Evolutionary conservation across 2,329 filamentous ascomycete genomes (phyloP).

Genomic region (Venturia asperata): DNA sequence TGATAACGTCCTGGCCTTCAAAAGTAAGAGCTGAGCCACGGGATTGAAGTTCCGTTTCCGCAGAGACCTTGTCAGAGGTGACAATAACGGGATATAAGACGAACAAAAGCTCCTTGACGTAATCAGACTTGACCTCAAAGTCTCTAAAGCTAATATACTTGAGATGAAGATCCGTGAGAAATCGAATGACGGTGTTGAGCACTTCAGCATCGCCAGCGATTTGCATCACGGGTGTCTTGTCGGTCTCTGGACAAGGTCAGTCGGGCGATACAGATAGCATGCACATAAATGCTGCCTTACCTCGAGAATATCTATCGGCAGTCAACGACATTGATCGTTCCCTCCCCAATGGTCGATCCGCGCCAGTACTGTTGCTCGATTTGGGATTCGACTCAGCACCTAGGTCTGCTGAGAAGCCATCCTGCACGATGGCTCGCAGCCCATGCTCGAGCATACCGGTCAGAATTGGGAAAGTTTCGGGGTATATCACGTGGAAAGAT

Average conservation of each 20-base stretch:
- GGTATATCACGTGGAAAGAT: conserved; percentile 60
- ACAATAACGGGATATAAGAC: conserved; percentile 84
- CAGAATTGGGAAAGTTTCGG: conserved; percentile 73
- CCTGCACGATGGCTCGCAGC: conserved; percentile 59
- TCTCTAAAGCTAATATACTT: conserved; percentile 73
- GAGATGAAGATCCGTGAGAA: conserved; percentile 70
- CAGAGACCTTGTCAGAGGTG: conserved; percentile 72
- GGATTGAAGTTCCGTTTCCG: conserved; percentile 81
- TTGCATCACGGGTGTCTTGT: conserved; percentile 9
- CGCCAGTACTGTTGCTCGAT: neutral
- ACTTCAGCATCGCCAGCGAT: conserved; percentile 53
- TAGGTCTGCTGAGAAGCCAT: conserved; percentile 2
- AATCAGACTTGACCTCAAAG: conserved; percentile 72
- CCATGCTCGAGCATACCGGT: conserved; percentile 82
- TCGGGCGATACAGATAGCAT: neutral
- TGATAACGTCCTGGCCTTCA: conserved; percentile 76
- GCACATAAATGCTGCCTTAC: conserved; percentile 21
- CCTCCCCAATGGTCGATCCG: conserved; percentile 35
- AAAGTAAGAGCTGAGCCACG: conserved; percentile 75
- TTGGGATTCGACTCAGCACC: neutral
- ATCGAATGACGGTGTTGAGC: conserved; percentile 68
- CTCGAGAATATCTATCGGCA: conserved; percentile 43
- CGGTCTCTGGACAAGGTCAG: neutral
- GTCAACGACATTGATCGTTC: conserved; percentile 61
- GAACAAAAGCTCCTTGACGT: conserved; percentile 69